phyloP scores from a whole-genome alignment of 2,329 filamentous ascomycete species.

The Colletotrichum chrysophilum region DNA sequence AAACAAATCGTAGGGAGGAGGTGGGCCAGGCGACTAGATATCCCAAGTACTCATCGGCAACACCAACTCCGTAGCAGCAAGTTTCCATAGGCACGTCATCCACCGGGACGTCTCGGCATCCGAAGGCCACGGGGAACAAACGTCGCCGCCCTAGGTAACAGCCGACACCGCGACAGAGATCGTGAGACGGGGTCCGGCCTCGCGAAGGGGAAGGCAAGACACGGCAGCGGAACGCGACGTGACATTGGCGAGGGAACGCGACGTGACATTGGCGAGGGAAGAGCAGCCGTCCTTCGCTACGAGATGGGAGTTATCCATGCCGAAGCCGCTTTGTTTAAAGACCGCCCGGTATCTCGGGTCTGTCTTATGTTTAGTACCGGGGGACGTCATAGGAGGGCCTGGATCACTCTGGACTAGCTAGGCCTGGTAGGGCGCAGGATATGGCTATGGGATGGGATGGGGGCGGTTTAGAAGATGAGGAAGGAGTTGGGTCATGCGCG shows the following conservation, averaged over 20 bases:
- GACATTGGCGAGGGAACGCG: background rate
- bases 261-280: background rate
- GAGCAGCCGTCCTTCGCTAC: background rate
- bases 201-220: background rate
- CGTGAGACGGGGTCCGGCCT: background rate
- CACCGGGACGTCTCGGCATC: background rate
- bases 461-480: background rate
- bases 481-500: background rate
- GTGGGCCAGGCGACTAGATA: background rate
- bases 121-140: accelerated
- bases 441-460: background rate
- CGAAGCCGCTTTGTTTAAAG: background rate
- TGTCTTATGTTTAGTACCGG: background rate
- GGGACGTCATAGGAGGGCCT: background rate
- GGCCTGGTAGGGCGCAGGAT: background rate
- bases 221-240: background rate
- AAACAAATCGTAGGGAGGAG: no score
- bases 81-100: background rate
- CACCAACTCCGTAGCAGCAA: background rate
- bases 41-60: accelerated
- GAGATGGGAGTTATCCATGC: background rate
- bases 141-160: background rate
- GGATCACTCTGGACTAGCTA: background rate
- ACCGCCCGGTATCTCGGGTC: background rate
- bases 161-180: background rate